Conservation (phyloP, 225 moss, liverwort and hornwort genomes). For the Thuidium tamariscinum region DNA sequence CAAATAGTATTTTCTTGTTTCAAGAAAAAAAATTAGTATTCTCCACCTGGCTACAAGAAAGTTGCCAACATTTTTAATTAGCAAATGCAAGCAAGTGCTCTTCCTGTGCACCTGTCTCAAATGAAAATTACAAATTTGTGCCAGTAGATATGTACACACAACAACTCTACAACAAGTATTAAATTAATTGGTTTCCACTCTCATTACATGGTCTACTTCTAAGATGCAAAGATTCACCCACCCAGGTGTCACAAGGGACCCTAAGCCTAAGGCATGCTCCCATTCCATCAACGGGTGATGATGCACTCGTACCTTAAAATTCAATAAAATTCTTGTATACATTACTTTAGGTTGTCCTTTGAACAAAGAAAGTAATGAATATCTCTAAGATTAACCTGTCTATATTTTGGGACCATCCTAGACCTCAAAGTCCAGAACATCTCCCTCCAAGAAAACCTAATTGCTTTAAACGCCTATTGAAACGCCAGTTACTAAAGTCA, state of each 20-base stretch:
- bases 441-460: not conserved
- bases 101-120: not conserved
- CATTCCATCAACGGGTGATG: not conserved
- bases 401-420: not conserved
- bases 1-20: too few relatives aligned
- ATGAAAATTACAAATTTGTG: not conserved
- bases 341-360: not conserved
- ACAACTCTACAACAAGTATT: not conserved
- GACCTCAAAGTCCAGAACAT: not conserved
- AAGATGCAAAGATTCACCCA: not conserved
- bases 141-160: not conserved
- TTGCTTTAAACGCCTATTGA: not conserved
- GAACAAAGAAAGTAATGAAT: not conserved
- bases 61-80: not conserved
- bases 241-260: not conserved
- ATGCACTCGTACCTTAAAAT: not conserved
- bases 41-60: not conserved
- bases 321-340: not conserved
- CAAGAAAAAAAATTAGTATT: too few relatives aligned
- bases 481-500: not conserved
- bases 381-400: not conserved
- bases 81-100: constrained; percentile 19
- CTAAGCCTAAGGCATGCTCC: not conserved
- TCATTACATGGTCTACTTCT: not conserved
- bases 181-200: not conserved